Conservation (phyloP, 495 filamentous ascomycete genomes). For the Trichoderma gamsii region DNA sequence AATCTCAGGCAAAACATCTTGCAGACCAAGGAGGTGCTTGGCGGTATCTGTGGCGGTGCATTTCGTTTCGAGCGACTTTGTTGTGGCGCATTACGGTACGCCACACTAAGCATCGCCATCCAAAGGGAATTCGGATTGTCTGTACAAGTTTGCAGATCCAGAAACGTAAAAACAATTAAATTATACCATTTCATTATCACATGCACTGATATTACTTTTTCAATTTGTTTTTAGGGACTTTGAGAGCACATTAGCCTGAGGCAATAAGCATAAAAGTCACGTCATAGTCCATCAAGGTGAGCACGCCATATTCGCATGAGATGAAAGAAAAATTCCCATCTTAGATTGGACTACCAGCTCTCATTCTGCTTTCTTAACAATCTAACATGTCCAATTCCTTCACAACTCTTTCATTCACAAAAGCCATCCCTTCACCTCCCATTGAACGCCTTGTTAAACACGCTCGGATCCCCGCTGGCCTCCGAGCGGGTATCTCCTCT, state of each 20-base stretch:
- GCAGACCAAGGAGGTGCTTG: background rate
- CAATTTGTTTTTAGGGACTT: background rate
- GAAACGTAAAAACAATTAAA: no score
- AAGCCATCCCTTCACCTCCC: constrained; percentile 1
- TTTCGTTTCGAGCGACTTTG: background rate
- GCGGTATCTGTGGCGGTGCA: constrained; percentile 2
- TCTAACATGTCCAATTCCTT: background rate
- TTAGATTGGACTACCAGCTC: background rate
- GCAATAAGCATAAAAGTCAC: background rate
- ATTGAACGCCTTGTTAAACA: background rate
- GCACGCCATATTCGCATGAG: constrained; percentile 1
- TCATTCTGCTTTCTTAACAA: background rate
- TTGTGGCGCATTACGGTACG: background rate
- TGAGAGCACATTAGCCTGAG: background rate
- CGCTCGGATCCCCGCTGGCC: constrained; percentile 11
- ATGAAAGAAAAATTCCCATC: constrained; percentile 8
- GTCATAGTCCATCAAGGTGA: background rate
- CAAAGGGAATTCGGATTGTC: background rate
- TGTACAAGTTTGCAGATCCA: background rate
- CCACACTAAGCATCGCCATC: background rate
- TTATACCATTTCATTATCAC: no score
- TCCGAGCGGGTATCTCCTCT: constrained; percentile 9
- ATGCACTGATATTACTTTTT: background rate
- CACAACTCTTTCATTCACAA: background rate
- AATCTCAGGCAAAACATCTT: background rate